Conservation (phyloP, 805 yeast genomes). For the Lipomyces kockii region DNA sequence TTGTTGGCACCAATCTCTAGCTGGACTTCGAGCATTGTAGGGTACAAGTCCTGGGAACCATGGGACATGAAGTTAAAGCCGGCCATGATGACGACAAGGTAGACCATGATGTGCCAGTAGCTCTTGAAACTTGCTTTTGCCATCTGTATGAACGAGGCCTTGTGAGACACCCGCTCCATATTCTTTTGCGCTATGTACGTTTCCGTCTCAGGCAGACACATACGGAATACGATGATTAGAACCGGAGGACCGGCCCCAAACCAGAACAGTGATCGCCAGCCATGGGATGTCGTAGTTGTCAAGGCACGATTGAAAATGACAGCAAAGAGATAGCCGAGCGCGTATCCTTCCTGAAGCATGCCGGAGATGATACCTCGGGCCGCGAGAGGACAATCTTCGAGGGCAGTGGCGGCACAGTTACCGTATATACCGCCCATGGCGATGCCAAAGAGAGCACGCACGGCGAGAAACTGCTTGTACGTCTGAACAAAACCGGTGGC, state of each 20-base stretch:
- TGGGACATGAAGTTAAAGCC: conserved; percentile 75
- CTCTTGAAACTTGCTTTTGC: conserved; percentile 49
- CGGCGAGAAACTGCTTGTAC: conserved; percentile 61
- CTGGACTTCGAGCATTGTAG: conserved; percentile 64
- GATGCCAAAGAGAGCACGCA: conserved; percentile 68
- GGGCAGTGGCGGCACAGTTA: conserved; percentile 65
- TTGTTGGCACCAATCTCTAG: conserved; percentile 52
- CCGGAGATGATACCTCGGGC: conserved; percentile 70
- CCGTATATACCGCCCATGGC: conserved; percentile 77
- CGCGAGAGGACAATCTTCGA: conserved; percentile 64
- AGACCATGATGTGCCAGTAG: conserved; percentile 66
- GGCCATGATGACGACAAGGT: conserved; percentile 64
- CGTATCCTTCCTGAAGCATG: conserved; percentile 80
- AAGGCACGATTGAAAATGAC: conserved; percentile 70
- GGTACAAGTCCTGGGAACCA: conserved; percentile 75
- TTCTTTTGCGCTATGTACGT: conserved; percentile 26
- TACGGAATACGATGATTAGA: conserved; percentile 62
- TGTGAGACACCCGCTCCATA: conserved; percentile 12
- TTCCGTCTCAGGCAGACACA: conserved; percentile 63
- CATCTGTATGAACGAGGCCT: conserved; percentile 25
- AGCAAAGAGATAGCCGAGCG: conserved; percentile 68
- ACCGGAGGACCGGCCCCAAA: conserved; percentile 71
- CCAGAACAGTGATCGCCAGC: conserved; percentile 78
- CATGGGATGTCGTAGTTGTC: conserved; percentile 50
- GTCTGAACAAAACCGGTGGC: conserved; percentile 70